phyloP scores from a whole-genome alignment of 2,329 filamentous ascomycete genomes.

The Fonsecaea pugnacius region DNA sequence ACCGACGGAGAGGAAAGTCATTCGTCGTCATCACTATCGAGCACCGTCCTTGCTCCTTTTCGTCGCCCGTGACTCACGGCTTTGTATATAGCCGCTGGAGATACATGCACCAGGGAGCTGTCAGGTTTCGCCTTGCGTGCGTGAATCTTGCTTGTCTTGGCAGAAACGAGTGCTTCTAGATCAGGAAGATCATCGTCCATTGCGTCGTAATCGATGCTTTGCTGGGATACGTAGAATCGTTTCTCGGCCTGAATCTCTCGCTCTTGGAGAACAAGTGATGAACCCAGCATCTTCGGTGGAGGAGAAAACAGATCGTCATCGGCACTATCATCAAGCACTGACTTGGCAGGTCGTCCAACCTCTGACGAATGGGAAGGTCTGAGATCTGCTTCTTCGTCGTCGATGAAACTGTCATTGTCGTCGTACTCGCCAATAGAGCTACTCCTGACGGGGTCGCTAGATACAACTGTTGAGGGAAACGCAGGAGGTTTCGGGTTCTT shows the following conservation, averaged over 20 bases:
- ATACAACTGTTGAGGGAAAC: background rate
- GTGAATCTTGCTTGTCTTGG: background rate
- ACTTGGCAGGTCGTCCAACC: background rate
- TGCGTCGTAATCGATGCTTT: slow-evolving; percentile 24
- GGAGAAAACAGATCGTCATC: slow-evolving; percentile 10
- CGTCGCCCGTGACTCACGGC: background rate
- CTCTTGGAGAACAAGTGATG: background rate
- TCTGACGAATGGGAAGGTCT: no score
- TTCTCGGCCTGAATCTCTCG: background rate
- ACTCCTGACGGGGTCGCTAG: background rate
- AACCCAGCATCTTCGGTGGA: background rate
- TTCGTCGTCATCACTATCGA: slow-evolving; percentile 30
- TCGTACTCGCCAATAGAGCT: slow-evolving; percentile 20
- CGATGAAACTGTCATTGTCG: slow-evolving; percentile 32
- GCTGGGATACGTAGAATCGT: slow-evolving; percentile 24
- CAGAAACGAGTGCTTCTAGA: slow-evolving; percentile 22
- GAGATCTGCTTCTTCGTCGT: slow-evolving; percentile 20
- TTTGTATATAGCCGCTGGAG: background rate
- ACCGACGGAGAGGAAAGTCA: background rate
- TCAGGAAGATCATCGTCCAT: slow-evolving; percentile 31
- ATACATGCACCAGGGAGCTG: background rate
- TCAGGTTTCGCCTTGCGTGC: background rate
- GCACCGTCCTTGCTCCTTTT: slow-evolving; percentile 20
- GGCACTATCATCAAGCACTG: background rate
- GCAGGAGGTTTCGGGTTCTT: background rate